These are phyloP conservation scores for Trypanosoma theileri DNA, from an alignment of 208 protist genomes.

Conservation along the genomic window DNA sequence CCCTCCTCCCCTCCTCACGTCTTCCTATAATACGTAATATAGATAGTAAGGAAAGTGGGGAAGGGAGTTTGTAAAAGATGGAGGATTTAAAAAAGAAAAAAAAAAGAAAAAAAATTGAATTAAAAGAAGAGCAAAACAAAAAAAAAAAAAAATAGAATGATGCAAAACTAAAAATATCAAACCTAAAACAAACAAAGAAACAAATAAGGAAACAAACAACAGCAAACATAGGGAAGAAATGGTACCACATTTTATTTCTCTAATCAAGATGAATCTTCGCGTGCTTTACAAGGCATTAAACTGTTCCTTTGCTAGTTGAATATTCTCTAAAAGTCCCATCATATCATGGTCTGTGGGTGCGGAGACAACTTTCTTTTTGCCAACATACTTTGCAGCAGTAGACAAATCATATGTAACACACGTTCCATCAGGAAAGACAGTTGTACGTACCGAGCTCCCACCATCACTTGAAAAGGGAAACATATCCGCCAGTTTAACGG, in stretches of 20 bases:
- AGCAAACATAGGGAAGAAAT: neutral
- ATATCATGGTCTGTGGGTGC: slow-evolving; percentile 64
- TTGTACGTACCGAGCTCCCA: slow-evolving; percentile 44
- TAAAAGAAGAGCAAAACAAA: too few relatives aligned
- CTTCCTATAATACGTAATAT: neutral
- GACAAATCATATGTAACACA: slow-evolving; percentile 77
- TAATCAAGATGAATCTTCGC: neutral
- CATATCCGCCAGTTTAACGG: slow-evolving; percentile 38
- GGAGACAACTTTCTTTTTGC: slow-evolving; percentile 27
- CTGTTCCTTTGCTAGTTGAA: slow-evolving; percentile 77
- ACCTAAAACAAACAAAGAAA: neutral
- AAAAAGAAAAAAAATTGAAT: slow-evolving; percentile 11
- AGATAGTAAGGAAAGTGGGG: slow-evolving; percentile 4
- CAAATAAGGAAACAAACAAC: neutral
- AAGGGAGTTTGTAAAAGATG: slow-evolving; percentile 6
- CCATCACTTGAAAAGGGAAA: slow-evolving; percentile 47
- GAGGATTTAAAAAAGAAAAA: slow-evolving; percentile 20
- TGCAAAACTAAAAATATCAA: too few relatives aligned
- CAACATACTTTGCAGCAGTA: slow-evolving; percentile 49
- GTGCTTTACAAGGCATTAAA: slow-evolving; percentile 26
- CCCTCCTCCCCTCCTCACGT: neutral
- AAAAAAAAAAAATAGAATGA: too few relatives aligned
- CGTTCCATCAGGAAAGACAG: slow-evolving; percentile 68
- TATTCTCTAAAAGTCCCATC: slow-evolving; percentile 74
- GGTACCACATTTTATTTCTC: neutral